Conservation (phyloP, 2,329 filamentous ascomycete species). For the Colletotrichum australisinense region DNA sequence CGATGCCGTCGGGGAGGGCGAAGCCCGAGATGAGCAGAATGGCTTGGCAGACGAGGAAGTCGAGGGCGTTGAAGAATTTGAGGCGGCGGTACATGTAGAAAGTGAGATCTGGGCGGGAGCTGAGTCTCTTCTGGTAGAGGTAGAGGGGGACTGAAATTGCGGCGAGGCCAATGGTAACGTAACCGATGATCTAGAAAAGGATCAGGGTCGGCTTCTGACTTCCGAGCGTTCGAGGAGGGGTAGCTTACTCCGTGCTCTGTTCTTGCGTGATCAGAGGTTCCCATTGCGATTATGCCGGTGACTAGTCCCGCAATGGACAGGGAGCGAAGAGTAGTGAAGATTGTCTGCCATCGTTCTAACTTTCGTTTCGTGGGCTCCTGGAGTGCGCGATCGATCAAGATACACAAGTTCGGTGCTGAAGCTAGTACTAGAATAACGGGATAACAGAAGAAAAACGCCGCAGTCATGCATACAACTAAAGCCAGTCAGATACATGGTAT, state of each 20-base stretch:
- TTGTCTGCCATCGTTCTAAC: slow-evolving; percentile 19
- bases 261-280: slow-evolving; percentile 5
- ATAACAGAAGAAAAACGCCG: slow-evolving; percentile 26
- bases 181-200: slow-evolving; percentile 8
- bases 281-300: slow-evolving; percentile 15
- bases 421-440: slow-evolving; percentile 21
- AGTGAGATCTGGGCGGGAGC: slow-evolving; percentile 11
- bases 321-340: slow-evolving; percentile 20
- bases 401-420: slow-evolving; percentile 12
- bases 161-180: slow-evolving; percentile 14
- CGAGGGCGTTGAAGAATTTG: slow-evolving; percentile 22
- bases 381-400: slow-evolving; percentile 30
- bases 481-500: not conserved
- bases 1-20: slow-evolving; percentile 29
- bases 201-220: not conserved
- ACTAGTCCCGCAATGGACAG: not conserved
- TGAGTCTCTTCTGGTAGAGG: slow-evolving; percentile 20
- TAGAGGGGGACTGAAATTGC: slow-evolving; percentile 17
- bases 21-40: slow-evolving; percentile 32
- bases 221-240: no score
- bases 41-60: slow-evolving; percentile 27
- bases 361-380: slow-evolving; percentile 8
- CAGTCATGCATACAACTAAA: slow-evolving; percentile 16
- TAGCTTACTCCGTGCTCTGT: slow-evolving; percentile 20
- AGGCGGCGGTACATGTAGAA: slow-evolving; percentile 29